Percentiles rank a stretch among this genome's conserved stretches.
These are phyloP conservation scores for Petunia axillaris DNA, from an alignment of 257 asterid genomes.

Conservation along the genomic window DNA sequence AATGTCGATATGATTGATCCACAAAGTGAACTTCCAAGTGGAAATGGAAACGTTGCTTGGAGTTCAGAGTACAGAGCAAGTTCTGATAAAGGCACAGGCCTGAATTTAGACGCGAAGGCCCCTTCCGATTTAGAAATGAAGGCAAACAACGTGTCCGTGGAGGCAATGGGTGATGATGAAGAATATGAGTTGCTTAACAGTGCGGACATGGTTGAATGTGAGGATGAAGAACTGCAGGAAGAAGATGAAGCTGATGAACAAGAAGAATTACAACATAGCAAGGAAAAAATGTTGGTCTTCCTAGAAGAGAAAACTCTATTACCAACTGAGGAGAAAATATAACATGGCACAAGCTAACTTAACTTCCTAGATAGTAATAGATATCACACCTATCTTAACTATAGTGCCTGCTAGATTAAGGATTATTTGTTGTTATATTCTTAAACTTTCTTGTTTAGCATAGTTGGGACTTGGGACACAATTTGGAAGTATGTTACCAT, in stretches of 20 bases:
- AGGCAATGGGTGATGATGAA: slow-evolving; percentile 38
- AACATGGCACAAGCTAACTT: not conserved
- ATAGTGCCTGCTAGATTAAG: not conserved
- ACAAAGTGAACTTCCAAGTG: slow-evolving; percentile 34
- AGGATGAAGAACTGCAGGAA: slow-evolving; percentile 11
- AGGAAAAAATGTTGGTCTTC: slow-evolving; percentile 21
- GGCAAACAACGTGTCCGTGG: slow-evolving; percentile 37
- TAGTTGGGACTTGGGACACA: not conserved
- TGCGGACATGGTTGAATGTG: slow-evolving; percentile 15
- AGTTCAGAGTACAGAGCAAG: slow-evolving; percentile 34
- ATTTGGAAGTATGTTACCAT: not conserved
- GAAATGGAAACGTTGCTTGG: slow-evolving; percentile 36
- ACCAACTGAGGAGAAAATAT: slow-evolving; percentile 20
- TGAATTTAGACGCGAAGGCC: slow-evolving; percentile 32
- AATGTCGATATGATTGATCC: slow-evolving; percentile 30
- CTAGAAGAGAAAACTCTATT: slow-evolving; percentile 3
- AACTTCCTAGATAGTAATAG: not conserved
- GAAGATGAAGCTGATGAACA: slow-evolving; percentile 4
- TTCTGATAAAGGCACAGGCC: slow-evolving; percentile 32
- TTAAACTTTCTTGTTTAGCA: not conserved
- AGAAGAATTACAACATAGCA: slow-evolving; percentile 5
- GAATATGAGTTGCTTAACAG: slow-evolving; percentile 39
- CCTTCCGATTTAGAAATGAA: slow-evolving; percentile 32
- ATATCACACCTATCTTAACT: slow-evolving; percentile 21
- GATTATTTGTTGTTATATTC: slow-evolving; percentile 16